Base-by-base conservation (phyloP, 495 filamentous ascomycete species). In the Aspergillus sclerotiicarbonarius region DNA sequence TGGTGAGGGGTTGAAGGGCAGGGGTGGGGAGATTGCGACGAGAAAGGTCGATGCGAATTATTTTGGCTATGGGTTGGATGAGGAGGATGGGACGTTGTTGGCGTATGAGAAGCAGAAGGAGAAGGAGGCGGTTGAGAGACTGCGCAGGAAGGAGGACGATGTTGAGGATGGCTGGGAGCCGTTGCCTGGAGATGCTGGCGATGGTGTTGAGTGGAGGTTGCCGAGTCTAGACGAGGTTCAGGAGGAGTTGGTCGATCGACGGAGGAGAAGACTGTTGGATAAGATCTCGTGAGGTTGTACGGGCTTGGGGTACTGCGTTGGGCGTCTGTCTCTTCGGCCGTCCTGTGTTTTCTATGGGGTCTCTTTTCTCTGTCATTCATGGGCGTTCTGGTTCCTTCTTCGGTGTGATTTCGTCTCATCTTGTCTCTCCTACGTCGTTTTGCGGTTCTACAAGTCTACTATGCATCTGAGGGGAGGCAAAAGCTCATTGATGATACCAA, bases 31-130 rank as follows among this genome's bases (percentile, higher is more conserved):
- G 66, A 72, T 98, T 72, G 75, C 74, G 57, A 80, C 91, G 58
- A 86, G 81, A 76, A 83, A 87, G 62, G 92, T 98, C 4, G 91
- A 98, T 80, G 95, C 95, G 18, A 87, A 86, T 48, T 98, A 98
- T 66, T 98, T 96, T 67, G 94, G 94, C 32, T 98, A 96, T 71
- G 90, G 91, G 63, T 81, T 93, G 21, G 91, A 92, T 66, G 94
- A 98, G 72, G 94, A 97, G 72, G 94, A 97, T 73, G 91, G 90
- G 0, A 83, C 82, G 47, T 67, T 98, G 66, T 66, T 98, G 56
- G 85, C 76, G 48, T 98, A 96, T 69, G 94, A 98, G 74, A 78
- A 74, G 47, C 72, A 81, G 67, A 93, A 90, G 78, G 94, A 98
- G 78, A 81, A 86, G 64, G 87, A 95, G 72, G 90, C 91, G 2